Evolutionary conservation across 75 land plant genomes (phyloP).

Genomic region (Cunninghamia lanceolata): DNA sequence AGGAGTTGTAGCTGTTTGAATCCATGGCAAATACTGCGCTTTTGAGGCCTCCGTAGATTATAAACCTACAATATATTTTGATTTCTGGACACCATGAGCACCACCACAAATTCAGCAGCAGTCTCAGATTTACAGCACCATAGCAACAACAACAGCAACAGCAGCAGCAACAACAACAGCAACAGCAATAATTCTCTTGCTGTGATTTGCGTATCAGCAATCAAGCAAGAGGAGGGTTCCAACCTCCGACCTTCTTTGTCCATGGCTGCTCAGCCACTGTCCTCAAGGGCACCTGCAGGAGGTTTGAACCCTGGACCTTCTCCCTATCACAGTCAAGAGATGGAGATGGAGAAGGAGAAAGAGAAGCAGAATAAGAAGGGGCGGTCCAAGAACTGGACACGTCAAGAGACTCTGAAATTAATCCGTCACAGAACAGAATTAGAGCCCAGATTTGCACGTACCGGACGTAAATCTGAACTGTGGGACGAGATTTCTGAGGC

Average conservation of each 20-base stretch:
- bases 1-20: not conserved
- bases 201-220: not conserved
- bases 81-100: conserved; percentile 3
- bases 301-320: not conserved
- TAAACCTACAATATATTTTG: not conserved
- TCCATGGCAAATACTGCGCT: conserved; percentile 3
- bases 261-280: not conserved
- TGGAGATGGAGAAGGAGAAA: conserved; percentile 13
- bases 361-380: conserved; percentile 25
- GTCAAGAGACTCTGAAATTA: conserved; percentile 40
- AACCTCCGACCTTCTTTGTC: not conserved
- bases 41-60: not conserved
- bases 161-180: not conserved
- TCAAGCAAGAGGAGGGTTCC: not conserved
- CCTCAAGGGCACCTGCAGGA: not conserved
- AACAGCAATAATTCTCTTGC: not conserved
- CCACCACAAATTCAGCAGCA: not conserved
- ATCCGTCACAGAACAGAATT: conserved; percentile 29
- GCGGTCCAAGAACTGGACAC: conserved; percentile 53
- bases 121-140: not conserved
- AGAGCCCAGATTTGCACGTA: conserved; percentile 34
- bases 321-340: not conserved
- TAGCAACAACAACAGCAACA: not conserved
- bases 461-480: conserved; percentile 44
- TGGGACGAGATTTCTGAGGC: conserved; percentile 51